Evolutionary conservation across 768 basidiomycete genomes (phyloP).

Genomic region (Ephemerocybe angulata): DNA sequence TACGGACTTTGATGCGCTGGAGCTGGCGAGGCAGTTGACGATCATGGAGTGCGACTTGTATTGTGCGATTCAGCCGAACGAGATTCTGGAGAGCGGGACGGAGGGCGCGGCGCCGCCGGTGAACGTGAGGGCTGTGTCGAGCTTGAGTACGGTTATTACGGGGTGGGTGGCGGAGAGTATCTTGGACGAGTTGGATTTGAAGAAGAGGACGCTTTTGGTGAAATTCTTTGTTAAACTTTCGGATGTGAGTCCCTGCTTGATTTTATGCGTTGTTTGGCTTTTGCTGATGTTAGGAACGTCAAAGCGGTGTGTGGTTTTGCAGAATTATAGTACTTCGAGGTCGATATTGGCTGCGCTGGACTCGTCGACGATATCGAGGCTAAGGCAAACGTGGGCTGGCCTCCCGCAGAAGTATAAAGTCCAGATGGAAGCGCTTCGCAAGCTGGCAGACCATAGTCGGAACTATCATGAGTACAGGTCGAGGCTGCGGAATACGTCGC

Average conservation of each 20-base stretch:
- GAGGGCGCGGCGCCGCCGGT: slow-evolving; percentile 58
- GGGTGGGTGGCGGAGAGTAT: slow-evolving; percentile 97
- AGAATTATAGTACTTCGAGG: slow-evolving; percentile 91
- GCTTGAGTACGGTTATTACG: slow-evolving; percentile 88
- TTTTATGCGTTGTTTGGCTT: slow-evolving; percentile 9
- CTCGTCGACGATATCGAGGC: slow-evolving; percentile 88
- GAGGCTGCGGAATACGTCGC: slow-evolving; percentile 79
- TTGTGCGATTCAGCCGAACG: slow-evolving; percentile 81
- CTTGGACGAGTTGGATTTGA: slow-evolving; percentile 83
- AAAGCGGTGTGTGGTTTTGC: slow-evolving; percentile 77
- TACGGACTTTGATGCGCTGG: slow-evolving; percentile 91
- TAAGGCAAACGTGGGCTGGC: slow-evolving; percentile 90
- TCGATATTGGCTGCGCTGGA: slow-evolving; percentile 93
- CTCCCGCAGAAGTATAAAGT: slow-evolving; percentile 81
- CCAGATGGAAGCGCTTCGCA: slow-evolving; percentile 75
- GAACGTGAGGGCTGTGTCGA: slow-evolving; percentile 80
- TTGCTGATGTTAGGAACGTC: background rate
- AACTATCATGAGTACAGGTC: slow-evolving; percentile 91
- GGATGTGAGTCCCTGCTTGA: slow-evolving; percentile 54
- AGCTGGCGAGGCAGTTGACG: slow-evolving; percentile 90
- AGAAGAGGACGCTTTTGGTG: slow-evolving; percentile 71
- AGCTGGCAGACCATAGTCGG: slow-evolving; percentile 85
- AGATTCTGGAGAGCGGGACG: slow-evolving; percentile 81
- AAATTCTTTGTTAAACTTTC: slow-evolving; percentile 95
- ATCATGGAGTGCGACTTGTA: slow-evolving; percentile 90